phyloP scores from a whole-genome alignment of 2,329 filamentous ascomycete species.

The Lachnellula occidentalis region DNA sequence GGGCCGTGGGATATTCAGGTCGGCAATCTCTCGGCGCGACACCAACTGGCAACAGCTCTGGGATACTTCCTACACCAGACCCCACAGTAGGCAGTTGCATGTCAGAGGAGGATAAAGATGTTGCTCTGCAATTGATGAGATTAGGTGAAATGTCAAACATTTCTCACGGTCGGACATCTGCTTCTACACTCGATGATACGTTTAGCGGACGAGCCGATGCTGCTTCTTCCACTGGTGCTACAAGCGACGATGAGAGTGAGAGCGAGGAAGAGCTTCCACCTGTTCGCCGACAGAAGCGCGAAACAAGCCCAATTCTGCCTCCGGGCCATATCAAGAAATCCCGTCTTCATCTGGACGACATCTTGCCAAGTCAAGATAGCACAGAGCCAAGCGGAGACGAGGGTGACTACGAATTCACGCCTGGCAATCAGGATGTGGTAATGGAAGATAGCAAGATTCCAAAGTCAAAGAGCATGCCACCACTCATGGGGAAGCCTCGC shows the following conservation, averaged over 20 bases:
- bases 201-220: conserved; percentile 85
- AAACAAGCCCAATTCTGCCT: conserved; percentile 47
- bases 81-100: conserved; percentile 97
- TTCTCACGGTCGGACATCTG: conserved; percentile 86
- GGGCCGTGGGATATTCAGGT: conserved; percentile 50
- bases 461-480: conserved; percentile 37
- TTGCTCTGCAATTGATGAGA: conserved; percentile 93
- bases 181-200: conserved; percentile 88
- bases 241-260: conserved; percentile 69
- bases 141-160: conserved; percentile 91
- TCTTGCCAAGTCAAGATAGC: conserved; percentile 50
- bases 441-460: conserved; percentile 30
- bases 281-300: conserved; percentile 51
- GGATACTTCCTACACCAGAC: conserved; percentile 84
- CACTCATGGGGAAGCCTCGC: conserved; percentile 36
- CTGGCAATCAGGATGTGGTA: conserved; percentile 21
- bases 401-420: conserved; percentile 42
- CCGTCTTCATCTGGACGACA: conserved; percentile 45
- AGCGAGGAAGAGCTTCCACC: conserved; percentile 58
- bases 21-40: conserved; percentile 36
- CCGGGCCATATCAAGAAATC: conserved; percentile 39
- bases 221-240: conserved; percentile 78
- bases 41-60: conserved; percentile 41
- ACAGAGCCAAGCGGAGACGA: conserved; percentile 58
- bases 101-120: conserved; percentile 89